Evolutionary conservation across 495 filamentous ascomycete species (phyloP).

Genomic region (Daldinia vernicosa): DNA sequence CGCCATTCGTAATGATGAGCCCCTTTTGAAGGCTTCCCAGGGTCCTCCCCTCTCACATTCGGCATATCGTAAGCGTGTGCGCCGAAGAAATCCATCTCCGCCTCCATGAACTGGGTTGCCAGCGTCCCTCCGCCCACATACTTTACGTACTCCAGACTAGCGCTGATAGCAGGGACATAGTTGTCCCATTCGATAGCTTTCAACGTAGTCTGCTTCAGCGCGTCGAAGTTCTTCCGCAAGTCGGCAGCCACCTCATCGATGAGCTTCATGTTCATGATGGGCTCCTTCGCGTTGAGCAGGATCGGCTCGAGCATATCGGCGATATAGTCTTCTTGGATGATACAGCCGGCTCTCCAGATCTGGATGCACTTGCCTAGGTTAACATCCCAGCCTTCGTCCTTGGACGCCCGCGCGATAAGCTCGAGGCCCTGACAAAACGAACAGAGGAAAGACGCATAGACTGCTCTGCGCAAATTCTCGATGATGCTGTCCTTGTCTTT

Average conservation of each 20-base stretch:
- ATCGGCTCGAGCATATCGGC: constrained; percentile 62
- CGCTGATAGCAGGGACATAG: constrained; percentile 69
- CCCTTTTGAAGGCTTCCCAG: constrained; percentile 59
- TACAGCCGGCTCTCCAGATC: constrained; percentile 78
- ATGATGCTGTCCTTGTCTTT: constrained; percentile 61
- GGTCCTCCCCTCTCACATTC: constrained; percentile 46
- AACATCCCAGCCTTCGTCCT: constrained; percentile 70
- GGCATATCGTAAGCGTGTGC: constrained; percentile 71
- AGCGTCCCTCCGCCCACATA: constrained; percentile 55
- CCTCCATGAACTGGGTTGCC: constrained; percentile 78
- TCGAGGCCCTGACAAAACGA: constrained; percentile 74
- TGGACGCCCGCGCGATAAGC: constrained; percentile 68
- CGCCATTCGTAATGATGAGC: constrained; percentile 68
- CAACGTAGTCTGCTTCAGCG: constrained; percentile 66
- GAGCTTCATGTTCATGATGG: constrained; percentile 41
- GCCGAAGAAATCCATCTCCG: constrained; percentile 81
- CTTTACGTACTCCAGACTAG: constrained; percentile 76
- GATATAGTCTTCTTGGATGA: constrained; percentile 76
- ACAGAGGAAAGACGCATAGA: constrained; percentile 69
- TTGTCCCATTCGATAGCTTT: constrained; percentile 68
- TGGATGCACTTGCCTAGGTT: constrained; percentile 66
- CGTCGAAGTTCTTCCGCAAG: constrained; percentile 59
- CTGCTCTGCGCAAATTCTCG: constrained; percentile 67
- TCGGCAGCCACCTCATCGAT: constrained; percentile 62
- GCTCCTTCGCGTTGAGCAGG: constrained; percentile 20